Evolutionary conservation across 1,284 basidiomycete species (phyloP), one percentile per base, ranked within the genome.

Genomic region (Cerrena zonata): DNA sequence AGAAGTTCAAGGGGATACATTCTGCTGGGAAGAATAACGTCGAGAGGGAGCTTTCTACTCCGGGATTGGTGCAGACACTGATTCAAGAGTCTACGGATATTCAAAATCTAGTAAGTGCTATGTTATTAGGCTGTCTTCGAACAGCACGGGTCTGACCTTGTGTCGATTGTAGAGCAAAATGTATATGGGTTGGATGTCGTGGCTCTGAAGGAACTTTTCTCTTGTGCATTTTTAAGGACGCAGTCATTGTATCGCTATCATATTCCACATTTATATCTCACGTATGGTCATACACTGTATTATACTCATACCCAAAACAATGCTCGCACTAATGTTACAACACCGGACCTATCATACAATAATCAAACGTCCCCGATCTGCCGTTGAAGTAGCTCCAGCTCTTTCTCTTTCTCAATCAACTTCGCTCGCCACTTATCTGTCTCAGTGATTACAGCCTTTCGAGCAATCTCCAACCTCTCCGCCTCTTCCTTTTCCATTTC

Each of bases 401-500:
- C 87, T 53, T 78, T 83, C 68, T 91, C 87, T 60, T 80, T 85
- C 57, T 89, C 87, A 34, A 84, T 77, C 54, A 93, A 66, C 34
- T 70, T 75, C 18, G 58, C 66, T 23, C 77, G 72, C 78, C 78
- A 80, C 45, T 75, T 75, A 37, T 85, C 79, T 53, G 83, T 78
- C 67, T 89, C 84, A 25, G 74, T 74, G 46, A 82, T 60, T 26
- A 95, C 77, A 23, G 77, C 71, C 58, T 85, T 84, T 44, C 84
- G 74, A 3, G 90, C 93, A 47, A 81, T 78, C 48, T 94, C 91
- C 47, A 98, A 66, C 47, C 89, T 71, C 34, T 89, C 87, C 2
- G 77, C 78, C 65, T 98, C 95, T 50, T 89, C 90, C 64, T 79
- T 86, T 69, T 89, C 91, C 89, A 94, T 94, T 56, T 79, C 78